phyloP scores from a whole-genome alignment of 352 stramenopile species.

The Globisporangium recalcitrans region DNA sequence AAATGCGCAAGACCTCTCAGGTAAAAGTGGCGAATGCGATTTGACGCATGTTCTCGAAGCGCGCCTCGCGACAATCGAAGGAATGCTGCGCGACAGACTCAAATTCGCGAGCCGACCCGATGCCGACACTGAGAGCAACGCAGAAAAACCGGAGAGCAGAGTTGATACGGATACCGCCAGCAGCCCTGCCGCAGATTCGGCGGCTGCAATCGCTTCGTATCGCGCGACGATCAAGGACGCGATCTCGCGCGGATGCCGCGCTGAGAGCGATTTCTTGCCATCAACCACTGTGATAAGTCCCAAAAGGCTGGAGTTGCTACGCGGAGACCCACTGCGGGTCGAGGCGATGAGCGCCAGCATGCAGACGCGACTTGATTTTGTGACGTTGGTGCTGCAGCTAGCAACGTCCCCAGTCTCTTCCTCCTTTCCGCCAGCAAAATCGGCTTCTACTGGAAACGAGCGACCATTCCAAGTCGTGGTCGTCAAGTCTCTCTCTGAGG shows the following conservation, averaged over 20 bases:
- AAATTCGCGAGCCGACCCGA: not conserved
- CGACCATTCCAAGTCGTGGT: constrained; percentile 10
- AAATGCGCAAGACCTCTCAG: not conserved
- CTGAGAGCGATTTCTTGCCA: not conserved
- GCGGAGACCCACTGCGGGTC: not conserved
- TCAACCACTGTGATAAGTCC: not conserved
- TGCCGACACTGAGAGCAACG: not conserved
- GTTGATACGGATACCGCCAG: not conserved
- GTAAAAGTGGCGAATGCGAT: not conserved
- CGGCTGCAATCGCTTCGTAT: not conserved
- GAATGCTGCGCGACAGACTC: constrained; percentile 12
- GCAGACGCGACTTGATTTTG: constrained; percentile 29
- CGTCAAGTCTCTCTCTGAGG: constrained; percentile 6
- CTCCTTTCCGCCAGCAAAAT: not conserved
- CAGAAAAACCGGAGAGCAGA: not conserved
- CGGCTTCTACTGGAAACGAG: not conserved
- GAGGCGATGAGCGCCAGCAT: constrained; percentile 28
- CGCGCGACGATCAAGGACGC: constrained; percentile 10
- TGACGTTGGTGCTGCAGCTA: constrained; percentile 25
- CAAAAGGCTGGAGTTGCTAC: not conserved
- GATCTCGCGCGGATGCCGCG: constrained; percentile 6
- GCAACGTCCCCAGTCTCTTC: not conserved
- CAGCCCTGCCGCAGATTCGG: no score
- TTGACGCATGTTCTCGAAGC: constrained; percentile 9
- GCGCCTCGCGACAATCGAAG: constrained; percentile 20